Evolutionary conservation across 2,329 filamentous ascomycete genomes (phyloP), one percentile per base, ranked within the genome.

Genomic region (Aspergillus jensenii): DNA sequence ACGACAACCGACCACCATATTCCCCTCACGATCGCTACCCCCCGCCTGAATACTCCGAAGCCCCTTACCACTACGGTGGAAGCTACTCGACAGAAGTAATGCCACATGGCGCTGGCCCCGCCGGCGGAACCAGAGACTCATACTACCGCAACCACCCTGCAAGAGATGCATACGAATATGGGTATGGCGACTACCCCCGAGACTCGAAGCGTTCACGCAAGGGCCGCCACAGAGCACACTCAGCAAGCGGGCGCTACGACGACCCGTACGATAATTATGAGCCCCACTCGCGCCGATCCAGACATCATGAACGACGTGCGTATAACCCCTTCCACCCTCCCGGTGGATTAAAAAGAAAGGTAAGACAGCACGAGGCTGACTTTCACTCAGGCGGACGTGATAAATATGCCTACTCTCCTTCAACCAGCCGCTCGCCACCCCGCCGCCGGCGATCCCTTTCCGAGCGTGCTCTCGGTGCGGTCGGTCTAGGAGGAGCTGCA

Each of bases 91-190:
- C 52, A 11, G 64, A 63, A 23, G 54, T 67, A 17, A 44, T 68
- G 53, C 66, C 67, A 58, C 67, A 64, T 52, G 60, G 27, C 27
- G 27, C 53, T 21, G 88, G 93, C 71, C 88, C 91, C 68, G 92
- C 88, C 73, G 87, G 88, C 46, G 78, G 88, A 25, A 87, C 87
- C 2, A 33, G 96, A 70, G 93, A 96, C 76, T 90, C 96, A 76
- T 86, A 96, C 59, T 86, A 86, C 63, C 87, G 91, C 65, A 90
- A 96, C 66, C 96, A 96, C 68, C 90, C 90, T 33, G 90, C 91
- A 6, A 88, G 87, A 39, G 67, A 65, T 39, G 61, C 58, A 27
- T 66, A 70, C 6, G 86, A 82, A 39, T 72, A 74, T 56, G 68
- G 63, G 53, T 71, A 74, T 55, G 72, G 66, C n/a, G 55, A 65